Evolutionary conservation across 108 stramenopile species (phyloP).

Genomic region (Cyclotella distinguenda): DNA sequence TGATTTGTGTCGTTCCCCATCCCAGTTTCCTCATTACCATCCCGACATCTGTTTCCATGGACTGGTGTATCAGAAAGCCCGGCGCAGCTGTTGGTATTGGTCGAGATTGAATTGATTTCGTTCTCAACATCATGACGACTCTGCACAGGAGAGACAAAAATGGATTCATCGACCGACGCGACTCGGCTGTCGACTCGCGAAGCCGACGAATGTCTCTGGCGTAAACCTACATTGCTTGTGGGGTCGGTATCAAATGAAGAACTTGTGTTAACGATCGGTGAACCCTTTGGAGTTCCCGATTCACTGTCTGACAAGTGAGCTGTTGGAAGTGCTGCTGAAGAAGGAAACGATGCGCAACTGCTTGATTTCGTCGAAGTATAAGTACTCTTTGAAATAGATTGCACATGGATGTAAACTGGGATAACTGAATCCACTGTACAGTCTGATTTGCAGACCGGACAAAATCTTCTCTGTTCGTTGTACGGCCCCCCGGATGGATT

Average conservation of each 20-base stretch:
- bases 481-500: slow-evolving; percentile 5
- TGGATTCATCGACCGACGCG: neutral
- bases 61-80: slow-evolving; percentile 28
- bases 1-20: neutral
- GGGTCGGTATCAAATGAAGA: slow-evolving; percentile 18
- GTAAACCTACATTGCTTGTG: slow-evolving; percentile 22
- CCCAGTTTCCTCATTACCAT: neutral
- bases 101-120: neutral
- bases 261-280: neutral
- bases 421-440: slow-evolving; percentile 71
- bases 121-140: neutral
- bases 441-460: slow-evolving; percentile 82
- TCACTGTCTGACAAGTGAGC: neutral
- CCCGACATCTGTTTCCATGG: slow-evolving; percentile 24
- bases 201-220: slow-evolving; percentile 2
- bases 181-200: neutral
- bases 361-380: too few relatives aligned
- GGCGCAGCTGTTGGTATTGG: neutral
- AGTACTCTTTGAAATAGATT: slow-evolving; percentile 11
- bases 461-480: slow-evolving; percentile 52
- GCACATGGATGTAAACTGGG: slow-evolving; percentile 75
- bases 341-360: neutral
- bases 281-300: neutral
- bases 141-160: neutral
- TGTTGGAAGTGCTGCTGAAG: neutral